Base-by-base conservation (phyloP, 2,329 filamentous ascomycete genomes). In the Colletotrichum paranaense region DNA sequence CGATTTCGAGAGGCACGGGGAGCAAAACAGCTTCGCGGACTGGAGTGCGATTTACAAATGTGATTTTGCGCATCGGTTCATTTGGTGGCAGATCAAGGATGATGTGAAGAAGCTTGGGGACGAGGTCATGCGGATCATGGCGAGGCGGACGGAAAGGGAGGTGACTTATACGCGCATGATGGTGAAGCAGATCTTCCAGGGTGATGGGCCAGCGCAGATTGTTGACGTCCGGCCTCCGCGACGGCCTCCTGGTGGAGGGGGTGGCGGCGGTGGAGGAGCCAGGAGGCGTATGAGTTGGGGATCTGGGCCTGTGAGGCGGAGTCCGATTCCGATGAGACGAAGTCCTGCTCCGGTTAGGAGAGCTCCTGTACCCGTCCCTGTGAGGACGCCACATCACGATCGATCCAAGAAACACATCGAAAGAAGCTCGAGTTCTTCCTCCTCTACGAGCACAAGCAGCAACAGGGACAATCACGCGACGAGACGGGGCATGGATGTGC, bases 31-130 rank as follows among this genome's bases (percentile, higher is more conserved):
- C 14, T 73, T 73, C 22, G 71, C 71, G 14, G 67, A 73, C 28
- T 73, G 71, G 71, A 71, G 46, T 11, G 71, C 71, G 8, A 11
- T 73, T 3, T 73, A 73, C 28, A 73, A 73, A 28, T 73, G 71
- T 12, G 71, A 73, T 19, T 73, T 73, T 42, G 62, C 52, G 35
- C 71, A 73, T 28, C 67, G 71, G 6, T 73, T 73, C n/a, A 73
- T 73, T 4, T 73, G 71, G 71, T 73, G 71, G 71, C 71, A 73
- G 38, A 59, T 57, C 9, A 73, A 73, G 5, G 71, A 73, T n/a
- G 49, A 70, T 30, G 71, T 73, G 19, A 70, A 35, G 35, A 73
- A 60, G 56, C 8, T 73, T 5, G 62, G 60, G 7, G 71, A 73
- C 28, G 71, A 73, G n/a, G 71, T 73, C 1, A 69, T 69, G 62